Percentiles rank a stretch among this genome's conserved stretches.
Conservation (phyloP, 2,329 filamentous ascomycete genomes). For the Conoideocrella luteorostrata region DNA sequence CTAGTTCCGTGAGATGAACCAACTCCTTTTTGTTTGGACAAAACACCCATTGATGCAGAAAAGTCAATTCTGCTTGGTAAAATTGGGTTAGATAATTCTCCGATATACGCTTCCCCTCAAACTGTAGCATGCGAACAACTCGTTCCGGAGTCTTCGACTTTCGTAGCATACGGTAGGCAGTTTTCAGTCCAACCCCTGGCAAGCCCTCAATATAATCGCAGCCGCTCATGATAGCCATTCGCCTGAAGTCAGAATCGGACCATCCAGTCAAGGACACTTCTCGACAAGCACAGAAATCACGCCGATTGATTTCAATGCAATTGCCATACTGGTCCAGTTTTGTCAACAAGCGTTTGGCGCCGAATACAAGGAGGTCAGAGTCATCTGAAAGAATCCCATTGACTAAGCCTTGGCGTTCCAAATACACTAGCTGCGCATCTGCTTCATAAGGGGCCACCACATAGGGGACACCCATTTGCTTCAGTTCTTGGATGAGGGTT, state of each 20-base stretch:
- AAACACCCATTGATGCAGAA: constrained; percentile 90
- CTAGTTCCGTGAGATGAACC: constrained; percentile 67
- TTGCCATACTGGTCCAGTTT: constrained; percentile 93
- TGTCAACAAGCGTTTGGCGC: constrained; percentile 81
- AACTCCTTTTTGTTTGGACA: constrained; percentile 67
- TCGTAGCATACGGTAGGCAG: constrained; percentile 81
- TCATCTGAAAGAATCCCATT: constrained; percentile 91
- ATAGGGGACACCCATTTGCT: constrained; percentile 71
- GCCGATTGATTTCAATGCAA: constrained; percentile 84
- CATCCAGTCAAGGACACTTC: constrained; percentile 87
- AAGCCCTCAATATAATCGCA: constrained; percentile 93
- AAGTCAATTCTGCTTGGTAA: constrained; percentile 82
- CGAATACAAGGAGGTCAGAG: constrained; percentile 92
- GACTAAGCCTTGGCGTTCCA: constrained; percentile 79
- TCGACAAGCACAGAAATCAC: constrained; percentile 80
- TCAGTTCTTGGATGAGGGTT: constrained; percentile 84
- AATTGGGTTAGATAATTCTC: constrained; percentile 76
- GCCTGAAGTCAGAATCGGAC: constrained; percentile 84
- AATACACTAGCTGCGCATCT: constrained; percentile 91
- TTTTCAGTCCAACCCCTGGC: constrained; percentile 83
- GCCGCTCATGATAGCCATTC: constrained; percentile 93
- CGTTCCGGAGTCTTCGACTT: constrained; percentile 85
- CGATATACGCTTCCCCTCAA: constrained; percentile 83
- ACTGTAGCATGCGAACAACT: constrained; percentile 74
- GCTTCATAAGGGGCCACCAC: constrained; percentile 96